A percentile compares a stretch with the other conserved stretches of the same genome.
Evolutionary conservation across 2,329 filamentous ascomycete genomes (phyloP).

Genomic region (Cytospora piceicola): DNA sequence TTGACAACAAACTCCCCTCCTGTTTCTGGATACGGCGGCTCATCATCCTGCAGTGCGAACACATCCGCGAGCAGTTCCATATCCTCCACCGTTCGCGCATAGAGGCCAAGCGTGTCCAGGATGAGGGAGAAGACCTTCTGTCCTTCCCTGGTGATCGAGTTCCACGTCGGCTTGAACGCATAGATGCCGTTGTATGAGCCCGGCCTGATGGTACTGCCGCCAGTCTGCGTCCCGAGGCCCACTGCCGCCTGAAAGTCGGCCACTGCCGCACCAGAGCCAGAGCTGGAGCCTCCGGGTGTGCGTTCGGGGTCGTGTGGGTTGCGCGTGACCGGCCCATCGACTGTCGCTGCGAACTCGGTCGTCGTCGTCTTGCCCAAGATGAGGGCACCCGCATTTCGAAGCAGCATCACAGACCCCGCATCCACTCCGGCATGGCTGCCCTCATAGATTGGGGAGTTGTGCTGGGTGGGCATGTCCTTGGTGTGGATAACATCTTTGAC

Average conservation of each 20-base stretch:
- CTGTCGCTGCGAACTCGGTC: slow-evolving; percentile 65
- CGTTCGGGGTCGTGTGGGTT: slow-evolving; percentile 59
- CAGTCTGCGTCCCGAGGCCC: slow-evolving; percentile 67
- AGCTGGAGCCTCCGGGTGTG: slow-evolving; percentile 70
- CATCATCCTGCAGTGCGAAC: slow-evolving; percentile 59
- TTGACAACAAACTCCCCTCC: slow-evolving; percentile 13
- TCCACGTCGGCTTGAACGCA: slow-evolving; percentile 69
- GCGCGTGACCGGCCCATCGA: slow-evolving; percentile 54
- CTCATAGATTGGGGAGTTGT: slow-evolving; percentile 59
- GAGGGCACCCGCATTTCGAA: slow-evolving; percentile 59
- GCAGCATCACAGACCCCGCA: slow-evolving; percentile 54
- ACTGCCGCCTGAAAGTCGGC: slow-evolving; percentile 66
- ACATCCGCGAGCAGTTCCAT: slow-evolving; percentile 58
- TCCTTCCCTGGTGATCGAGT: slow-evolving; percentile 64
- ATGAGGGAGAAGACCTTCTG: slow-evolving; percentile 61
- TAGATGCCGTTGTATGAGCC: slow-evolving; percentile 68
- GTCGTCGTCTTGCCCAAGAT: slow-evolving; percentile 65
- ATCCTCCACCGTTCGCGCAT: slow-evolving; percentile 60
- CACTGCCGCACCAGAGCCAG: slow-evolving; percentile 68
- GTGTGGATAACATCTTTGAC: slow-evolving; percentile 65
- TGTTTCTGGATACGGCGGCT: slow-evolving; percentile 31
- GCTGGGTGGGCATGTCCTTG: slow-evolving; percentile 62
- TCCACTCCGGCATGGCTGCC: slow-evolving; percentile 52
- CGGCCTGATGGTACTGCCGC: slow-evolving; percentile 66
- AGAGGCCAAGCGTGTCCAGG: slow-evolving; percentile 67